These are phyloP conservation scores for Halenospora varia DNA, from an alignment of 495 filamentous ascomycete genomes.

Conservation along the genomic window DNA sequence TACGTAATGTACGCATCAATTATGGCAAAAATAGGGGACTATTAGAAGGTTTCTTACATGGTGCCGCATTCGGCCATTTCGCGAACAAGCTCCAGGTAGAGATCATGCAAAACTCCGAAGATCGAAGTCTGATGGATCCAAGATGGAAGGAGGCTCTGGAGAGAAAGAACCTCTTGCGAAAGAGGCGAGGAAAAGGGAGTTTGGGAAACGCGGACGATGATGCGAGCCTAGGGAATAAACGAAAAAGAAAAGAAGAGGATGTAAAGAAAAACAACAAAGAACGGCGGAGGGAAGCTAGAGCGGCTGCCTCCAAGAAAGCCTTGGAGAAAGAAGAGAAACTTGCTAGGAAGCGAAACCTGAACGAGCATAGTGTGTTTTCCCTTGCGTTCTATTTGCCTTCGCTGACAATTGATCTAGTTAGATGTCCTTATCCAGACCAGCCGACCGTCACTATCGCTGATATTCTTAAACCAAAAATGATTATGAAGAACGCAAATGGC, in stretches of 20 bases:
- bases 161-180: constrained; percentile 60
- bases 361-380: constrained; percentile 29
- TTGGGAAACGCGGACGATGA: constrained; percentile 14
- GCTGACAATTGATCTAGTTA: constrained; percentile 28
- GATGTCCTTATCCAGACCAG: constrained; percentile 39
- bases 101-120: constrained; percentile 33
- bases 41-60: constrained; percentile 70
- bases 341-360: constrained; percentile 18
- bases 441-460: constrained; percentile 39
- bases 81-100: constrained; percentile 51
- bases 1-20: constrained; percentile 75
- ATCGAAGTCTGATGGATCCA: constrained; percentile 32
- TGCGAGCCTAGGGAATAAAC: constrained; percentile 2
- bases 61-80: constrained; percentile 39
- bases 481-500: constrained; percentile 31
- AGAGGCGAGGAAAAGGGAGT: constrained; percentile 46
- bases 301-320: constrained; percentile 25
- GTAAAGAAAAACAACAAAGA: constrained; percentile 27
- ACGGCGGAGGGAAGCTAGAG: constrained; percentile 22
- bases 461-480: constrained; percentile 43
- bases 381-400: neutral
- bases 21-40: constrained; percentile 41
- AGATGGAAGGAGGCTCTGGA: constrained; percentile 57
- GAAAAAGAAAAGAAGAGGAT: constrained; percentile 24
- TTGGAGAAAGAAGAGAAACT: constrained; percentile 30